phyloP scores from a whole-genome alignment of 2,329 filamentous ascomycete species.

The Pseudogymnoascus sp. region DNA sequence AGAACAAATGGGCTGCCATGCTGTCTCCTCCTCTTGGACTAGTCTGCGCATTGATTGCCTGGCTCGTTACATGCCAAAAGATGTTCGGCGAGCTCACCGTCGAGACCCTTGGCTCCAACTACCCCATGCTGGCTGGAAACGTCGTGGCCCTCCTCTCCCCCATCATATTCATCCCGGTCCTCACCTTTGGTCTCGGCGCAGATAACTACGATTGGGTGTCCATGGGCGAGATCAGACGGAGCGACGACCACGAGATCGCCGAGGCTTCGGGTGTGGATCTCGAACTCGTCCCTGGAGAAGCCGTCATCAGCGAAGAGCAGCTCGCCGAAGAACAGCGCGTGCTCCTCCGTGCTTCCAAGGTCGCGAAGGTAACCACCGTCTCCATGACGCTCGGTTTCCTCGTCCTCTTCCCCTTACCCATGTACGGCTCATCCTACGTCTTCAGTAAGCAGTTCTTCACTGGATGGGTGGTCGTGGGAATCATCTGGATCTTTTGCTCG shows the following conservation, averaged over 20 bases:
- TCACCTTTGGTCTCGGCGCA: constrained; percentile 54
- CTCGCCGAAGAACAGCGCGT: constrained; percentile 35
- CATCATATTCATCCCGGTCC: constrained; percentile 61
- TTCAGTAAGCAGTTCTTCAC: constrained; percentile 78
- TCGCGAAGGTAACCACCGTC: constrained; percentile 43
- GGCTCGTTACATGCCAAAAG: constrained; percentile 68
- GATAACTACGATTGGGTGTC: constrained; percentile 81
- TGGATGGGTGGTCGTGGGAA: constrained; percentile 68
- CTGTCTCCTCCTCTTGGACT: constrained; percentile 63
- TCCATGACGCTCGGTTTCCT: constrained; percentile 62
- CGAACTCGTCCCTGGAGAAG: constrained; percentile 51
- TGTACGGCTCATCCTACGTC: constrained; percentile 77
- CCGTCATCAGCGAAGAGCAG: constrained; percentile 29
- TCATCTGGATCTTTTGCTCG: constrained; percentile 72
- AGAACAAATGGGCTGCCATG: constrained; percentile 67
- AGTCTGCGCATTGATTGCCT: constrained; percentile 59
- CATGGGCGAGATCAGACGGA: constrained; percentile 71
- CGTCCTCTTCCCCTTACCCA: constrained; percentile 84
- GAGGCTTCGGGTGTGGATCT: constrained; percentile 55
- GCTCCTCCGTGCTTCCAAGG: constrained; percentile 45
- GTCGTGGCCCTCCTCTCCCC: constrained; percentile 75
- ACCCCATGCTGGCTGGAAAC: constrained; percentile 82
- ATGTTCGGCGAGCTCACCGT: constrained; percentile 63
- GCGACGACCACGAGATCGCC: constrained; percentile 68
- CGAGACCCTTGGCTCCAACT: constrained; percentile 70